Evolutionary conservation across 148 eudicot species (phyloP), one percentile per base, ranked within the genome.

Genomic region (Cornus suecica): DNA sequence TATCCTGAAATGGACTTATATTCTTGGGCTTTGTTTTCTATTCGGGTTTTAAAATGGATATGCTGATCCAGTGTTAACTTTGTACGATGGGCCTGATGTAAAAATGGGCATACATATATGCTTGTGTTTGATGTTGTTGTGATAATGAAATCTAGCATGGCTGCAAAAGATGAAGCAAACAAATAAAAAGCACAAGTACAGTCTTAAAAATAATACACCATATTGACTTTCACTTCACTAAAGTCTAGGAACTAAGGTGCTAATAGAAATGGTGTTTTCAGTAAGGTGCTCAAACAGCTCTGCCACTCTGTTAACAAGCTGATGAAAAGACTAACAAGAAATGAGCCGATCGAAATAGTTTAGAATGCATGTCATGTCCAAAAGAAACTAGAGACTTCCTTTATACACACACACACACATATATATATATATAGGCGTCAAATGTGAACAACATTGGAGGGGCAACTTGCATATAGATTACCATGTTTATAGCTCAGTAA

Each of bases 61-160:
- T n/a, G n/a, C n/a, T n/a, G n/a, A n/a, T n/a, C n/a, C n/a, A n/a
- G n/a, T n/a, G n/a, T n/a, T n/a, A n/a, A n/a, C n/a, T n/a, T n/a
- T n/a, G n/a, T n/a, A n/a, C n/a, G n/a, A n/a, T n/a, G n/a, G n/a
- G n/a, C n/a, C n/a, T n/a, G n/a, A n/a, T n/a, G n/a, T n/a, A n/a
- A n/a, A n/a, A n/a, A n/a, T n/a, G n/a, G n/a, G n/a, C n/a, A n/a
- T n/a, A n/a, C n/a, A n/a, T n/a, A n/a, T n/a, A 68, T 86, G 89
- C 24, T 75, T 81, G 82, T 84, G 89, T 42, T 81, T 78, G 69
- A 72, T 80, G 41, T 31, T 77, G 41, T 31, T 77, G 65, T 76
- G 75, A 71, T 89, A 86, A 74, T 81, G 81, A 75, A 76, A 78
- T 82, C 92, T 87, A n/a, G 87, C 90, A 28, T 90, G 82, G 63